Evolutionary conservation across 2,329 filamentous ascomycete genomes (phyloP).

Genomic region (Ustilaginoidea virens): DNA sequence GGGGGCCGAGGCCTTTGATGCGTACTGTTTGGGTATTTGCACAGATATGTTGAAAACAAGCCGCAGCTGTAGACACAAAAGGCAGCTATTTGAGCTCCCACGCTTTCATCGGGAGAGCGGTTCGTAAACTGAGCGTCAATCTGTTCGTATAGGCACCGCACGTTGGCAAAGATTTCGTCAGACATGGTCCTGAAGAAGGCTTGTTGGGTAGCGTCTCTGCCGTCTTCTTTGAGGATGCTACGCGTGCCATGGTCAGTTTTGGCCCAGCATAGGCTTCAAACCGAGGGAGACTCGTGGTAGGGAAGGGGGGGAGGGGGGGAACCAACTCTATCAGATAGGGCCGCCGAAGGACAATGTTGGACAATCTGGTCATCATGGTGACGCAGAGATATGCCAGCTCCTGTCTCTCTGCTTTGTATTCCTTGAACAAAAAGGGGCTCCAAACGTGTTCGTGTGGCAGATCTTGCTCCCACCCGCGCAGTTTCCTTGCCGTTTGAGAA

Average conservation of each 20-base stretch:
- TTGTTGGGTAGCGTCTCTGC: slow-evolving; percentile 20
- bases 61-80: slow-evolving; percentile 42
- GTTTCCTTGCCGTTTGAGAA: slow-evolving; percentile 23
- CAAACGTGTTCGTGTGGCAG: slow-evolving; percentile 33
- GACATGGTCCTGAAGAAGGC: slow-evolving; percentile 28
- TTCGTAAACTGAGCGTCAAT: slow-evolving; percentile 34
- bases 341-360: slow-evolving; percentile 39
- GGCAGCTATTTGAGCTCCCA: slow-evolving; percentile 37
- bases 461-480: slow-evolving; percentile 31
- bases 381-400: slow-evolving; percentile 39
- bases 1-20: no score
- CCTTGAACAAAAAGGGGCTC: slow-evolving; percentile 24
- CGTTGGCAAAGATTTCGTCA: slow-evolving; percentile 31
- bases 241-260: background rate
- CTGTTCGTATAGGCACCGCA: slow-evolving; percentile 31
- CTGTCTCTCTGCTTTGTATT: slow-evolving; percentile 30
- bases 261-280: no score
- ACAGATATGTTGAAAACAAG: slow-evolving; percentile 34
- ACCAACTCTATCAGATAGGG: slow-evolving; percentile 34
- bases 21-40: slow-evolving; percentile 34
- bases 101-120: slow-evolving; percentile 28
- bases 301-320: slow-evolving; percentile 8
- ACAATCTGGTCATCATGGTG: slow-evolving; percentile 38
- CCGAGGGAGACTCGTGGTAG: no score
- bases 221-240: slow-evolving; percentile 28